Evolutionary conservation across 805 yeast species (phyloP).

Genomic region (Barnettozyma pratensis): DNA sequence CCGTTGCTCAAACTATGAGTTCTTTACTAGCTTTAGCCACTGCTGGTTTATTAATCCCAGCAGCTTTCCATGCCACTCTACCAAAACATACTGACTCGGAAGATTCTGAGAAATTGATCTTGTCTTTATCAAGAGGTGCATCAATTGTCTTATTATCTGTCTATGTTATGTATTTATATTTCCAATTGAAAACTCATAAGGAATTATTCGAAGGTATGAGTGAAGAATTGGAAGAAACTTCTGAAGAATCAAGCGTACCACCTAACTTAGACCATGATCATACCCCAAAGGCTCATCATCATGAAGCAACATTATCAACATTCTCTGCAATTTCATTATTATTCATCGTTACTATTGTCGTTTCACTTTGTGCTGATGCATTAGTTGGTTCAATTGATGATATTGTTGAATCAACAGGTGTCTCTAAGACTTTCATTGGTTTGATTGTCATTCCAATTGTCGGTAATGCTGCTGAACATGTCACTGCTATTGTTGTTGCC

Average conservation of each 20-base stretch:
- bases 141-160: conserved; percentile 71
- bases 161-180: conserved; percentile 72
- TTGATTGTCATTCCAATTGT: conserved; percentile 91
- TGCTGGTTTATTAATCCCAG: conserved; percentile 86
- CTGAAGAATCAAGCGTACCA: conserved; percentile 4
- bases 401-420: conserved; percentile 75
- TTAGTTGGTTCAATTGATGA: conserved; percentile 91
- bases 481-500: conserved; percentile 93
- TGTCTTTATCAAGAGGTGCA: conserved; percentile 80
- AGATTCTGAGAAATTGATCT: conserved; percentile 39
- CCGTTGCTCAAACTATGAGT: conserved; percentile 97
- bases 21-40: conserved; percentile 89
- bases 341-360: conserved; percentile 64
- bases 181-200: conserved; percentile 87
- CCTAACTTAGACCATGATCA: conserved; percentile 9
- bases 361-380: conserved; percentile 89
- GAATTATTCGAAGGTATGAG: conserved; percentile 59
- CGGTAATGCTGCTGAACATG: conserved; percentile 98
- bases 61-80: conserved; percentile 86
- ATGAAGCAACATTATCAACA: conserved; percentile 40
- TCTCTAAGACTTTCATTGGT: conserved; percentile 94
- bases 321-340: conserved; percentile 49
- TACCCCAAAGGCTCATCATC: conserved; percentile 19
- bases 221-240: conserved; percentile 32
- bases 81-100: conserved; percentile 34